phyloP scores from a whole-genome alignment of 495 filamentous ascomycete genomes.

The Copromyces sp. region DNA sequence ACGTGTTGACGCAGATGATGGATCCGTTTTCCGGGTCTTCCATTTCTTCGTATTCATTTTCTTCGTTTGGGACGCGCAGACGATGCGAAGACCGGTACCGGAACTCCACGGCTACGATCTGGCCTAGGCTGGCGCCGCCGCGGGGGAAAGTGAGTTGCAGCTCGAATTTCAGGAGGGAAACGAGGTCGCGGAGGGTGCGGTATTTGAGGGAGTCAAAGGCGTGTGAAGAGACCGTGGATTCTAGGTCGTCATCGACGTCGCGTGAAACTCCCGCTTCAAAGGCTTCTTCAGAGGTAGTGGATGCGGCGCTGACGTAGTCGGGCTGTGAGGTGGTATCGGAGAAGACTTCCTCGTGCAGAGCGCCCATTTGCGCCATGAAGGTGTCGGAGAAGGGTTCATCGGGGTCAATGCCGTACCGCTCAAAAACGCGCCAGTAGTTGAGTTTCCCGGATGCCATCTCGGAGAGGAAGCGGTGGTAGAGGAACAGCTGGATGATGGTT shows the following conservation, averaged over 20 bases:
- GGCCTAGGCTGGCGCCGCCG: constrained; percentile 38
- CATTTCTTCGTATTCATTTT: constrained; percentile 4
- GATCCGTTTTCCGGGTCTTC: constrained; percentile 25
- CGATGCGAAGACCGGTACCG: constrained; percentile 23
- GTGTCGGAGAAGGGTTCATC: constrained; percentile 59
- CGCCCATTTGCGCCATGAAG: constrained; percentile 71
- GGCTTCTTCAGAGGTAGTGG: constrained; percentile 28
- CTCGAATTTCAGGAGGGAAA: constrained; percentile 32
- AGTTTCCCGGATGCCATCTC: constrained; percentile 61
- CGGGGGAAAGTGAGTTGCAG: constrained; percentile 47
- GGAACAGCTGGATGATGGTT: constrained; percentile 75
- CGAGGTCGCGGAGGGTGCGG: constrained; percentile 28
- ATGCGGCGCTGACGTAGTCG: constrained; percentile 14
- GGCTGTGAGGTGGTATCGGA: constrained; percentile 24
- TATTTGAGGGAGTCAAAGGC: constrained; percentile 18
- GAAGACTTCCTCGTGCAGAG: constrained; percentile 50
- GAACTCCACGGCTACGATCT: constrained; percentile 56
- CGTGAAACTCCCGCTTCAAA: no score
- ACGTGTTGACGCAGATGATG: constrained; percentile 53
- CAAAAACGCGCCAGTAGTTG: constrained; percentile 53
- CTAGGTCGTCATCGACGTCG: background rate
- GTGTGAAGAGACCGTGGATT: background rate
- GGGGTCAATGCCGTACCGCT: constrained; percentile 57
- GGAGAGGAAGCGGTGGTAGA: constrained; percentile 82
- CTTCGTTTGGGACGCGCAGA: no score